Evolutionary conservation across 306 rosid genomes (phyloP), one percentile per base, ranked within the genome.

Genomic region (Medicago arabica): DNA sequence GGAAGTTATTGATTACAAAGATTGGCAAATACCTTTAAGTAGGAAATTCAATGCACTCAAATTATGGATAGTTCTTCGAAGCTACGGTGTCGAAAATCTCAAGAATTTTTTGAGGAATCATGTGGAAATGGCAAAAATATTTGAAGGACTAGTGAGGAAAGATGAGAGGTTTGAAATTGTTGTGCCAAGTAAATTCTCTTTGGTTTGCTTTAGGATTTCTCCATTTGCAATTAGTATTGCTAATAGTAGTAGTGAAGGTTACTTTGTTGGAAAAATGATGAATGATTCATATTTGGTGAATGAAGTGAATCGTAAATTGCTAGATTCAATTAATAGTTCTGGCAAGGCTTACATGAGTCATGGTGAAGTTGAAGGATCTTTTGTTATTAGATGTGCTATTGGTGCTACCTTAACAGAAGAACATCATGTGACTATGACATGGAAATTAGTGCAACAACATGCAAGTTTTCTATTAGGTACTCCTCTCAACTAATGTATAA

Each of bases 21-120:
- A 88, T 54, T 90, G 96, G 89, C 89, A 88, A 47, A 61, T 86
- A 70, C 75, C 90, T 9, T 68, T 87, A 14, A 88, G 89, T 10
- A 82, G 92, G 18, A 83, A 82, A 10, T 89, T 89, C 55, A 80
- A 28, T 28, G 31, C 31, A 28, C 31, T 28, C 31, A 28, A 28
- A 28, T 1, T 28, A 28, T 28, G 31, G 90, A 34, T 89, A 14
- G 88, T 89, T 12, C 34, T 86, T 44, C 77, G 88, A 12, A 87
- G 85, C 81, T 87, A 86, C 23, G 96, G 96, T 3, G 67, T 86
- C 6, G 88, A 74, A 0, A 90, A 82, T 17, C 85, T 90, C 14
- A 81, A 74, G 53, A 80, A n/a, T 55, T 88, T 86, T 77, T 54
- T 84, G 23, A 72, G 92, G 67, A 83, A 51, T 2, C 89, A 88